A percentile compares a stretch with the other conserved stretches of the same genome.
phyloP scores from a whole-genome alignment of 192 early-diverging fungal genomes.

The Entomortierella chlamydospora region DNA sequence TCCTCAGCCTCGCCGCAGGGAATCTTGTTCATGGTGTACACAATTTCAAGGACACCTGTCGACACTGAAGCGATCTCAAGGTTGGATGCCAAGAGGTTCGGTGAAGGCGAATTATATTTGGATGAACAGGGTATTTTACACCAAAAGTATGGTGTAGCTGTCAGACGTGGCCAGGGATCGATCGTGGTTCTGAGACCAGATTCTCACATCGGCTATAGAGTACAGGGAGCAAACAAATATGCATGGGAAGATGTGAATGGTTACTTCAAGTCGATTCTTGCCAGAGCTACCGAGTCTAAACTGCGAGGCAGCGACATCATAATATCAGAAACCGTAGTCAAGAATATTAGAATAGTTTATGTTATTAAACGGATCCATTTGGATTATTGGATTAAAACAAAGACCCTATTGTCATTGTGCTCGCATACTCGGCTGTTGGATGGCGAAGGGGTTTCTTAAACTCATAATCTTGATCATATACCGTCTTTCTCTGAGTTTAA shows the following conservation, averaged over 20 bases:
- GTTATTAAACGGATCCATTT: too few relatives aligned
- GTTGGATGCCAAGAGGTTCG: not conserved
- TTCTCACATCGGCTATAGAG: constrained; percentile 16
- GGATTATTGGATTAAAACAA: too few relatives aligned
- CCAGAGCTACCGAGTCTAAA: not conserved
- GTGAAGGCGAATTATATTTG: not conserved
- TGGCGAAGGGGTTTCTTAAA: too few relatives aligned
- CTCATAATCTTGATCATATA: too few relatives aligned
- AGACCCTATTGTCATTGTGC: too few relatives aligned
- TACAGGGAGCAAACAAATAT: not conserved
- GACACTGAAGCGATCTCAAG: not conserved
- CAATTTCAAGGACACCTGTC: too few relatives aligned
- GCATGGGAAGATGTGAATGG: constrained; percentile 27
- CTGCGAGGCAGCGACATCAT: not conserved
- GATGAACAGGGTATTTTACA: constrained; percentile 1
- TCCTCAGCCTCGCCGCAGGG: too few relatives aligned
- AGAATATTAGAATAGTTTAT: too few relatives aligned
- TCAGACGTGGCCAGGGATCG: not conserved
- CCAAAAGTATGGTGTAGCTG: not conserved
- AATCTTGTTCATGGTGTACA: not conserved
- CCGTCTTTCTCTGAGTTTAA: too few relatives aligned
- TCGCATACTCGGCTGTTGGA: too few relatives aligned
- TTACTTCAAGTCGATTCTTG: constrained; percentile 11
- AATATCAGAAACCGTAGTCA: not conserved
- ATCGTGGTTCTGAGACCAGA: constrained; percentile 37